Base-by-base conservation (phyloP, 306 rosid species). In the Quercus gilva region DNA sequence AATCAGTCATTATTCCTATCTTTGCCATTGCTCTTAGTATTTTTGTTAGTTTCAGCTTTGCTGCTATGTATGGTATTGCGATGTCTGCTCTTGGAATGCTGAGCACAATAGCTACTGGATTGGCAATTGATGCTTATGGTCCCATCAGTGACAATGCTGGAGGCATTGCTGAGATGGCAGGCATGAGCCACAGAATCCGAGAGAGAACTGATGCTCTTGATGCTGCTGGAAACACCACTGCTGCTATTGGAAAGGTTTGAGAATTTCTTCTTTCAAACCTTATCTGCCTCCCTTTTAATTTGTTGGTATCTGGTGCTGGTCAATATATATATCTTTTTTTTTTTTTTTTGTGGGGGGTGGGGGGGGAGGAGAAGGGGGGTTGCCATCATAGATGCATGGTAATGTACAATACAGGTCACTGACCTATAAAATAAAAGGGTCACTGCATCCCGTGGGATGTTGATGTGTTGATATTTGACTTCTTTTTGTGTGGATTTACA, bases 81-180 rank as follows among this genome's bases (percentile, higher is more conserved):
- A 88, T 95, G 21, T 98, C 99, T 59, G 99, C 99, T 7, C 99
- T 95, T 65, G 98, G 99, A 80, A 95, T 95, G 98, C 84, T 95
- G 51, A 93, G 99, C 77, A 95, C 99, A 73, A 95, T 92, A 12
- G 97, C 99, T 10, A 95, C 98, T 59, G 99, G 97, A 67, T 85
- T 95, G 88, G 99, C 99, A 78, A 95, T 95, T 37, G 98, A 95
- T 79, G 98, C 99, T 2, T 95, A 93, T 80, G 99, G 99, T 82
- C 98, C 99, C 73, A 95, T 95, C 85, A 91, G 99, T 84, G 98
- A 95, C 89, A 95, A 95, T 74, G 99, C 98, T 26, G 96, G 99
- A 71, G 99, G 98, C 79, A 95, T 95, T 84, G 99, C 99, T 75
- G 98, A 95, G 89, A 95, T 95, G 99, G 99, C 98, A 2, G 99